Base-by-base conservation (phyloP, 305 asterid species). In the Fraxinus albicans region DNA sequence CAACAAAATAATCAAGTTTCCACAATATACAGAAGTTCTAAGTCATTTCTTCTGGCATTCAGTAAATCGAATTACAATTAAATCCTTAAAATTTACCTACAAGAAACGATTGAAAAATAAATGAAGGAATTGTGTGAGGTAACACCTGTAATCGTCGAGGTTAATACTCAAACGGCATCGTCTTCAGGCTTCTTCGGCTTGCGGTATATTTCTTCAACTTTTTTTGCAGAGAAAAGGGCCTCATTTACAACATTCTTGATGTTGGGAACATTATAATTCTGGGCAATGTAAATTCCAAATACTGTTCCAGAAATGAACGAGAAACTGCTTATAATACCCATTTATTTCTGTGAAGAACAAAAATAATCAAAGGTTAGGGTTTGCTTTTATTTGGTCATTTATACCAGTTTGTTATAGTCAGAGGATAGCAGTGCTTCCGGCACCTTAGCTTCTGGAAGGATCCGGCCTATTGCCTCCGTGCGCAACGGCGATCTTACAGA, bases 181-280 rank as follows among this genome's bases (percentile, higher is more conserved):
- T 89, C 88, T 3, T 90, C 93, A 1, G 93, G 90, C 53, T 88
- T 89, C 76, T 84, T 82, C 23, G 96, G 96, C 85, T 92, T 94
- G 78, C 94, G 93, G 80, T 94, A 90, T 80, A 90, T 89, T 82
- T 91, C 91, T 81, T 92, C 93, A n/a, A 89, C 89, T 74, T 85
- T 80, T 83, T 91, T 89, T 58, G 95, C 97, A 25, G 87, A 86
- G 29, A 84, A 87, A 75, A 92, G 89, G 76, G 88, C 88, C 31
- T 83, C 88, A 58, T 88, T 12, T 38, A 86, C 73, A 36, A 89
- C 67, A 77, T 89, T 89, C 82, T 81, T 87, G 60, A 92, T 87
- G 50, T 94, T 92, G 35, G 94, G 98, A 55, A 92, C 90, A 74
- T 86, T 88, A 88, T 94, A 94, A 83, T 90, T 94, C 93, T 94